Evolutionary conservation across 139 green algal species (phyloP), one percentile per base, ranked within the genome.

Genomic region (Gonium pectorale): DNA sequence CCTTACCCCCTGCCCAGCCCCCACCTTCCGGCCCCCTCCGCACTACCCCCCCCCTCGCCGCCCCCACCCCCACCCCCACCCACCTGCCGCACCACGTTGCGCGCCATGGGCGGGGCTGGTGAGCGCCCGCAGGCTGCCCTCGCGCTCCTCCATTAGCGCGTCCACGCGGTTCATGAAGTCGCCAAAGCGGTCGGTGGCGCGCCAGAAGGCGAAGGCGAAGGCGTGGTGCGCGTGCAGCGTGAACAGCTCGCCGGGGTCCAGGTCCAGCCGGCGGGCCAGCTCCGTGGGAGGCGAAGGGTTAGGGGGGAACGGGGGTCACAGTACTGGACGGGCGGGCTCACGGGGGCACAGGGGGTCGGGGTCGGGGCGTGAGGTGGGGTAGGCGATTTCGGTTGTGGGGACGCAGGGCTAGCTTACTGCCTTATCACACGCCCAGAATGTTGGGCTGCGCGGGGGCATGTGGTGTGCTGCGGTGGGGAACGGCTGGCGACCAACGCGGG

Each of bases 161-260:
- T 91, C 86, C 82, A 90, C 90, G 60, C 86, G 87, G 13, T 80
- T 73, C 22, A 88, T 74, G 33, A 93, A 90, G 8, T n/a, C 27
- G 13, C 67, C 82, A 37, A 93, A 80, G 7, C 2, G 26, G 5
- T 44, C 29, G 17, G 41, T 38, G 27, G 52, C 59, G 49, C 49
- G 56, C 86, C 86, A 88, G 43, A 90, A 81, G 7, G 81, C 81
- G 62, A 88, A 84, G 2, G 87, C 87, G 35, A 77, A 83, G 17
- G 87, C 87, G 51, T 88, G 77, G 49, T 88, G 64, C 5, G 87
- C 75, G 80, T 86, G 33, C 67, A 79, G 75, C 0, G 41, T 59
- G 63, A 86, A 88, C 67, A 83, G 69, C n/a, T 72, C 31, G 21
- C 5, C 19, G 43, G 75, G 73, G 26, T 27, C 40, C 33, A 72